A percentile compares a stretch with the other conserved stretches of the same genome.
Evolutionary conservation across 2,329 filamentous ascomycete genomes (phyloP).

Genomic region (Alternaria triticina): DNA sequence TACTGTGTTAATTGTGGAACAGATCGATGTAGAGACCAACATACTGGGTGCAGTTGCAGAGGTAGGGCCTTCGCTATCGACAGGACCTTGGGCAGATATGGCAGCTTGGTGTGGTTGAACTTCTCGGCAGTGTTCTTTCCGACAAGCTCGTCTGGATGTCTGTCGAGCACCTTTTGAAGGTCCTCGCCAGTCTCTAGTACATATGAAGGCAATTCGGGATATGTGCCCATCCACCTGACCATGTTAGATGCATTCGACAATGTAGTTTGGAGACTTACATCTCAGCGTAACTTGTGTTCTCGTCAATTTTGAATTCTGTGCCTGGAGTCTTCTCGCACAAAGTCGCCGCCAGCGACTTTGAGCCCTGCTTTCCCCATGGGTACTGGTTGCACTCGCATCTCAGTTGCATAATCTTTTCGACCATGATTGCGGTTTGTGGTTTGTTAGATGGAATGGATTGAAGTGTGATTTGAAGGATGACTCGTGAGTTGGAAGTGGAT

Average conservation of each 20-base stretch:
- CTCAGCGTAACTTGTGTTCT: constrained; percentile 68
- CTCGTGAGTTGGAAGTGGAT: not conserved
- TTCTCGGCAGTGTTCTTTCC: constrained; percentile 67
- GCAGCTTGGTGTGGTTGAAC: constrained; percentile 68
- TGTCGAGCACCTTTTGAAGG: constrained; percentile 69
- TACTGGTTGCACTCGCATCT: constrained; percentile 67
- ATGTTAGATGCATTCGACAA: constrained; percentile 8
- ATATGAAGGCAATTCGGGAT: constrained; percentile 72
- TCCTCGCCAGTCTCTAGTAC: constrained; percentile 67
- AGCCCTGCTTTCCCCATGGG: constrained; percentile 73
- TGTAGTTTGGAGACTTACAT: constrained; percentile 45
- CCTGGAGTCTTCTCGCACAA: constrained; percentile 71
- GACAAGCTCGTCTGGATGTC: constrained; percentile 66
- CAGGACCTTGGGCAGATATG: constrained; percentile 77
- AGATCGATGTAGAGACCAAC: not conserved
- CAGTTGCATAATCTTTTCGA: constrained; percentile 60
- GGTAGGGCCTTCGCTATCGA: constrained; percentile 78
- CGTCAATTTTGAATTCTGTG: constrained; percentile 67
- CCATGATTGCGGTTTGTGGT: constrained; percentile 46
- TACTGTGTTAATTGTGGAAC: constrained; percentile 4
- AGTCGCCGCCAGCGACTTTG: constrained; percentile 68
- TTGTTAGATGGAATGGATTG: not conserved
- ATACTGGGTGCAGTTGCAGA: constrained; percentile 72
- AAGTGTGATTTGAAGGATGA: not conserved
- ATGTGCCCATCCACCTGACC: constrained; percentile 73